A percentile compares a stretch with the other conserved stretches of the same genome.
Evolutionary conservation across 768 basidiomycete genomes (phyloP).

Genomic region (Trametes villosa): DNA sequence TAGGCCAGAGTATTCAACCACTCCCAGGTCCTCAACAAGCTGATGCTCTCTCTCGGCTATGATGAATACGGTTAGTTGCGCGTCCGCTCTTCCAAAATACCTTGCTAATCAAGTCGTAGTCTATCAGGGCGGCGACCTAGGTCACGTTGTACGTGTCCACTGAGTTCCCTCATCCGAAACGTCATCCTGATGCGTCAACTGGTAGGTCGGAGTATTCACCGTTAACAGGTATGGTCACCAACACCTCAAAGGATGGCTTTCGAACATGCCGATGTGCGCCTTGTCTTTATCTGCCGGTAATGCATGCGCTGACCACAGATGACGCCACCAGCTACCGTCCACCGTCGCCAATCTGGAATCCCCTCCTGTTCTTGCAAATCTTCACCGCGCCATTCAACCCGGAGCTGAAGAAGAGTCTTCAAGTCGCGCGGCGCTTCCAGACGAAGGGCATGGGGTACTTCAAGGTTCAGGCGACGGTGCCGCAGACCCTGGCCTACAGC

Average conservation of each 20-base stretch:
- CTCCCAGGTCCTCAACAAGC: slow-evolving; percentile 26
- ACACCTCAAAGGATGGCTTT: slow-evolving; percentile 55
- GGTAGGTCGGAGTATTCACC: slow-evolving; percentile 42
- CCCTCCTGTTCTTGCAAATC: slow-evolving; percentile 36
- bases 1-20: neutral
- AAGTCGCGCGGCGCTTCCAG: slow-evolving; percentile 29
- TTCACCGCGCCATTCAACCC: slow-evolving; percentile 35
- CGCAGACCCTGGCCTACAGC: slow-evolving; percentile 47
- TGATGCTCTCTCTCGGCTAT: slow-evolving; percentile 38
- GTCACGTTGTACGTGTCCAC: slow-evolving; percentile 36
- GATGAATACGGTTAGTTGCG: slow-evolving; percentile 27
- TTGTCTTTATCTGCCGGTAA: slow-evolving; percentile 15
- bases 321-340: slow-evolving; percentile 1
- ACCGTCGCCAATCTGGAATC: slow-evolving; percentile 31
- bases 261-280: slow-evolving; percentile 52
- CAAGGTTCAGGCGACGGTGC: slow-evolving; percentile 34
- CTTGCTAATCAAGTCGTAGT: slow-evolving; percentile 32
- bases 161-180: neutral
- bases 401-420: slow-evolving; percentile 35
- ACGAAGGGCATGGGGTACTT: slow-evolving; percentile 37
- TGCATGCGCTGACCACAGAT: too few relatives aligned
- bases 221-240: slow-evolving; percentile 43
- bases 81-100: neutral
- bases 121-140: slow-evolving; percentile 55
- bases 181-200: neutral